A percentile compares a stretch with the other conserved stretches of the same genome.
Evolutionary conservation across 345 rosid species (phyloP).

Genomic region (Eucalyptus regnans): DNA sequence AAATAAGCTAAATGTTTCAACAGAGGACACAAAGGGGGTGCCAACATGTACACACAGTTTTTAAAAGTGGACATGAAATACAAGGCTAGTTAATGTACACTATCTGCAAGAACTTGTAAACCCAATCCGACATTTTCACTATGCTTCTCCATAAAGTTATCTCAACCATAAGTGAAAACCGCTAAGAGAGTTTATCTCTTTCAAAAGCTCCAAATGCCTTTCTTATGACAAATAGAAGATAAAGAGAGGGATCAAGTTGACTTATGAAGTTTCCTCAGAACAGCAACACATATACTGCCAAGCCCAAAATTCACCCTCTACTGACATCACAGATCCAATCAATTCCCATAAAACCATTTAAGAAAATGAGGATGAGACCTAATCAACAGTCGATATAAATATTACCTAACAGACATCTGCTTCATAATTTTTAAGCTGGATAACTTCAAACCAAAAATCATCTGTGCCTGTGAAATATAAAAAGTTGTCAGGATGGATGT

Average conservation of each 20-base stretch:
- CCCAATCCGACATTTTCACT: not conserved
- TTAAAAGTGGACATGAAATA: not conserved
- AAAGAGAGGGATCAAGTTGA: not conserved
- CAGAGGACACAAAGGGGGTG: not conserved
- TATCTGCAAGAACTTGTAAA: not conserved
- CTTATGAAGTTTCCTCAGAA: not conserved
- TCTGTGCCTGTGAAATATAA: constrained; percentile 33
- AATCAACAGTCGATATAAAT: constrained; percentile 2
- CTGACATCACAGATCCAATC: not conserved
- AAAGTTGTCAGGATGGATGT: not conserved
- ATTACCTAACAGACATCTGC: constrained; percentile 70
- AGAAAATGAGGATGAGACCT: not conserved
- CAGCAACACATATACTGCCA: not conserved
- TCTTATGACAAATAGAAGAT: not conserved
- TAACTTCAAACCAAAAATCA: constrained; percentile 61
- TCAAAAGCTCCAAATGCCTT: not conserved
- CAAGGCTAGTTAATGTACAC: not conserved
- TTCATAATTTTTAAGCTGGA: constrained; percentile 76
- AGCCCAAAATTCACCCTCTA: not conserved
- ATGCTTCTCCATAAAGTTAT: not conserved
- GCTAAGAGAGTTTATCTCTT: not conserved
- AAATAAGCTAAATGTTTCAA: not conserved
- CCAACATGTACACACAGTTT: not conserved
- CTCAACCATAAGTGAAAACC: not conserved
- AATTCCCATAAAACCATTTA: not conserved